phyloP scores from a whole-genome alignment of 129 eudicot species.

The Artemisia annua region DNA sequence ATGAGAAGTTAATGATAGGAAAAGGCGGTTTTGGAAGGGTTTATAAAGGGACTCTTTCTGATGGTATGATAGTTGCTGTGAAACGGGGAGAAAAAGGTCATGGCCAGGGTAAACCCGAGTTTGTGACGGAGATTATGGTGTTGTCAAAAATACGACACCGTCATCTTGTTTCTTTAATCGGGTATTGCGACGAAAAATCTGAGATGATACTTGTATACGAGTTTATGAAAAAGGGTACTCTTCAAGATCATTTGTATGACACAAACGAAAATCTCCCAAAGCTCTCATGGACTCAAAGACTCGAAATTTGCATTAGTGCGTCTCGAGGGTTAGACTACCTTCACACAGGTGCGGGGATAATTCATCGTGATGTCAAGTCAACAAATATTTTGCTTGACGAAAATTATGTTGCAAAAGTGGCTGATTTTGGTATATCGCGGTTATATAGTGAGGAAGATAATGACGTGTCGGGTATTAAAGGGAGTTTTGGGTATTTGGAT shows the following conservation, averaged over 20 bases:
- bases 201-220: slow-evolving; percentile 89
- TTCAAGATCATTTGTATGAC: slow-evolving; percentile 81
- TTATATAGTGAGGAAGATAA: slow-evolving; percentile 40
- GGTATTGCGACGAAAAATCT: slow-evolving; percentile 86
- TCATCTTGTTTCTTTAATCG: slow-evolving; percentile 81
- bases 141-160: slow-evolving; percentile 79
- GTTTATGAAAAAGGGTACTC: slow-evolving; percentile 87
- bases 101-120: slow-evolving; percentile 78
- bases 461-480: slow-evolving; percentile 44
- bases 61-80: slow-evolving; percentile 79
- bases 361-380: slow-evolving; percentile 91
- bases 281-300: slow-evolving; percentile 79
- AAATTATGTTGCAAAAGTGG: slow-evolving; percentile 84
- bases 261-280: slow-evolving; percentile 50
- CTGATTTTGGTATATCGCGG: slow-evolving; percentile 90
- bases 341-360: slow-evolving; percentile 75
- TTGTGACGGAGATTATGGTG: slow-evolving; percentile 84
- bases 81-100: slow-evolving; percentile 83
- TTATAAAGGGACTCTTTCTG: slow-evolving; percentile 42
- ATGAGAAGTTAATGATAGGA: too few relatives aligned
- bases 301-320: slow-evolving; percentile 78
- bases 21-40: slow-evolving; percentile 79
- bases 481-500: slow-evolving; percentile 71
- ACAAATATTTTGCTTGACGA: slow-evolving; percentile 84
- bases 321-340: slow-evolving; percentile 63